Percentiles rank a stretch among this genome's conserved stretches.
Conservation (phyloP, 306 rosid genomes). For the Prunus mume region DNA sequence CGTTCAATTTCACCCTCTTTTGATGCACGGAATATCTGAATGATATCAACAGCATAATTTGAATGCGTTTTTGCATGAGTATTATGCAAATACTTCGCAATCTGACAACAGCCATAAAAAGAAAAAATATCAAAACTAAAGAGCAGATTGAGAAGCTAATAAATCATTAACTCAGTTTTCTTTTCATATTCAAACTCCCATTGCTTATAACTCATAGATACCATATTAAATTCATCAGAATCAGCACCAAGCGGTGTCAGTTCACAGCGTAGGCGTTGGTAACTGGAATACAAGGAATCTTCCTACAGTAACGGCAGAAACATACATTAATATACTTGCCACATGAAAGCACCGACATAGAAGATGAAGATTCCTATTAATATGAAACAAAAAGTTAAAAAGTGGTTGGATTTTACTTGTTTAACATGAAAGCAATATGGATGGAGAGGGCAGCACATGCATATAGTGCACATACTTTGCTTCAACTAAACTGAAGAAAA, state of each 20-base stretch:
- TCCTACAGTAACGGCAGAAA: slow-evolving; percentile 45
- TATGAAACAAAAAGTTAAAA: too few relatives aligned
- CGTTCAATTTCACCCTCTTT: slow-evolving; percentile 72
- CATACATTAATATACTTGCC: background rate
- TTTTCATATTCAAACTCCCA: background rate
- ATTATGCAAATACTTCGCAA: slow-evolving; percentile 70
- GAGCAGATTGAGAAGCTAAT: slow-evolving; percentile 7
- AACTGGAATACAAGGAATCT: slow-evolving; percentile 73
- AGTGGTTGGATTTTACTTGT: too few relatives aligned
- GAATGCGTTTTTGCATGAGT: slow-evolving; percentile 94
- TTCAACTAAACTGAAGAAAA: too few relatives aligned
- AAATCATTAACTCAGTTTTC: background rate
- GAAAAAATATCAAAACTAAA: slow-evolving; percentile 14
- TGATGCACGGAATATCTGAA: slow-evolving; percentile 62
- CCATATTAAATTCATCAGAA: slow-evolving; percentile 74
- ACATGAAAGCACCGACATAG: background rate
- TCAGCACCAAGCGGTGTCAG: slow-evolving; percentile 56
- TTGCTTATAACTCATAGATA: slow-evolving; percentile 29
- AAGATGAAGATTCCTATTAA: background rate
- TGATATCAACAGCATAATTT: slow-evolving; percentile 64
- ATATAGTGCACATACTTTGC: too few relatives aligned
- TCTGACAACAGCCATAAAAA: slow-evolving; percentile 37
- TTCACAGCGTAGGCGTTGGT: slow-evolving; percentile 73
- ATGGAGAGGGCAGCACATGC: too few relatives aligned
- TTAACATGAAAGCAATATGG: too few relatives aligned